Evolutionary conservation across 768 basidiomycete genomes (phyloP).

Genomic region (Pulveroboletus sp.): DNA sequence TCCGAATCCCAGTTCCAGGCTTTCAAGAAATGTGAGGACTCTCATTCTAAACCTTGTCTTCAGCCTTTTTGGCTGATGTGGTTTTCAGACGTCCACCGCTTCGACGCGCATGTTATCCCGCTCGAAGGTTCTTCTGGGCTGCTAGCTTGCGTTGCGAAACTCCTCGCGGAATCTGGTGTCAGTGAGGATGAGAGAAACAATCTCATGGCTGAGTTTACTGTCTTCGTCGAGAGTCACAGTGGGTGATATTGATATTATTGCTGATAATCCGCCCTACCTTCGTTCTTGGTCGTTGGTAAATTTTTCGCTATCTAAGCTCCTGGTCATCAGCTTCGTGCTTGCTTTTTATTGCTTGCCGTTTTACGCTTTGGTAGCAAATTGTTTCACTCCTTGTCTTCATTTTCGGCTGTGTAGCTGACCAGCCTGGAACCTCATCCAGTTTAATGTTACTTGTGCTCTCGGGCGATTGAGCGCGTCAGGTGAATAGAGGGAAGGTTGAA

Average conservation of each 20-base stretch:
- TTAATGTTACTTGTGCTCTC: slow-evolving; percentile 9
- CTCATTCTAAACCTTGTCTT: slow-evolving; percentile 5
- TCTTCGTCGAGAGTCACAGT: slow-evolving; percentile 43
- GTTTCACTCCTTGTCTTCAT: slow-evolving; percentile 12
- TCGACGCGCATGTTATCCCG: slow-evolving; percentile 69
- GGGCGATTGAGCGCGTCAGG: background rate
- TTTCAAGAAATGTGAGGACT: slow-evolving; percentile 60
- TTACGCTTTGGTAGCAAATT: slow-evolving; percentile 8
- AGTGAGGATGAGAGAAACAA: slow-evolving; percentile 42
- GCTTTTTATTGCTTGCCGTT: slow-evolving; percentile 18
- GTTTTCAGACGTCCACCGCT: slow-evolving; percentile 60
- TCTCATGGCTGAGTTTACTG: slow-evolving; percentile 56
- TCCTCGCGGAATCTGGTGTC: slow-evolving; percentile 49
- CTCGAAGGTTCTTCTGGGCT: slow-evolving; percentile 73
- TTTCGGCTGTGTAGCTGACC: background rate
- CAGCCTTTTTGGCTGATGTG: slow-evolving; percentile 12
- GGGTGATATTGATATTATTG: slow-evolving; percentile 12
- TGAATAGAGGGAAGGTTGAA: background rate
- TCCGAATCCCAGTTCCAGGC: slow-evolving; percentile 35
- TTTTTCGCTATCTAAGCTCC: slow-evolving; percentile 24
- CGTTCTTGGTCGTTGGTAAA: slow-evolving; percentile 20
- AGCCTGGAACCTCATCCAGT: slow-evolving; percentile 4
- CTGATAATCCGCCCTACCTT: slow-evolving; percentile 6
- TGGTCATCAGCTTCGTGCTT: slow-evolving; percentile 10
- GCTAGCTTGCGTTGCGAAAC: slow-evolving; percentile 54